A percentile compares a stretch with the other conserved stretches of the same genome.
phyloP scores from a whole-genome alignment of 2,329 filamentous ascomycete genomes.

The Rhynchosporium graminicola region DNA sequence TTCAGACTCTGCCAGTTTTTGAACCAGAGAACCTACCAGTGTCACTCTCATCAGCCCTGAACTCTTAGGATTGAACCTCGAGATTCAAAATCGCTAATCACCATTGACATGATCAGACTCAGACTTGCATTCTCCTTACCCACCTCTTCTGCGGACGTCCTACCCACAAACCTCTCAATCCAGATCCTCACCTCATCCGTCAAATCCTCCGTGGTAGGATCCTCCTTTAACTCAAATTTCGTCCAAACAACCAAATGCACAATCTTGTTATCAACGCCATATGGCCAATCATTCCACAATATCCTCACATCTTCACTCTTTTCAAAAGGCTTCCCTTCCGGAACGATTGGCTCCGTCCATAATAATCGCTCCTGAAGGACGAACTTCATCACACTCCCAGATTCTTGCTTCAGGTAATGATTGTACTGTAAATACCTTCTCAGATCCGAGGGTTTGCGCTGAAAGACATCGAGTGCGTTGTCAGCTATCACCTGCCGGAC shows the following conservation, averaged over 20 bases:
- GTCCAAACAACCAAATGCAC: conserved; percentile 91
- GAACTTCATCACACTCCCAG: conserved; percentile 79
- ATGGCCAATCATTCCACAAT: conserved; percentile 91
- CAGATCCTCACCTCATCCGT: conserved; percentile 61
- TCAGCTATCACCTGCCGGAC: conserved; percentile 59
- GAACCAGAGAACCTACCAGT: conserved; percentile 70
- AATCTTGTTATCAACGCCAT: conserved; percentile 76
- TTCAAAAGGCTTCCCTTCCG: conserved; percentile 38
- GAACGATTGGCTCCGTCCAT: conserved; percentile 60
- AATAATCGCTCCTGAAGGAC: conserved; percentile 68
- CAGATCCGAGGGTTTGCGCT: conserved; percentile 74
- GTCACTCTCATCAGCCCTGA: conserved; percentile 10
- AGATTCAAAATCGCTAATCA: not conserved
- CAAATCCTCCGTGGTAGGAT: conserved; percentile 59
- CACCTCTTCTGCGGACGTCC: conserved; percentile 61
- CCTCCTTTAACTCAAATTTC: conserved; percentile 78
- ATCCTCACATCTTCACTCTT: conserved; percentile 63
- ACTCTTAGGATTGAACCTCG: not conserved
- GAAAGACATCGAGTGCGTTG: conserved; percentile 76
- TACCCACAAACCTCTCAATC: conserved; percentile 71
- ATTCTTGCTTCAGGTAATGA: conserved; percentile 59
- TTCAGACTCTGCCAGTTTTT: conserved; percentile 88
- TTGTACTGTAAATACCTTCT: conserved; percentile 75
- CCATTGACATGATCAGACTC: not conserved
- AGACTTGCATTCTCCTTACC: conserved; percentile 54